These are phyloP conservation scores for Apiospora rasikravindrae DNA, from an alignment of 2,329 filamentous ascomycete species.

Conservation along the genomic window DNA sequence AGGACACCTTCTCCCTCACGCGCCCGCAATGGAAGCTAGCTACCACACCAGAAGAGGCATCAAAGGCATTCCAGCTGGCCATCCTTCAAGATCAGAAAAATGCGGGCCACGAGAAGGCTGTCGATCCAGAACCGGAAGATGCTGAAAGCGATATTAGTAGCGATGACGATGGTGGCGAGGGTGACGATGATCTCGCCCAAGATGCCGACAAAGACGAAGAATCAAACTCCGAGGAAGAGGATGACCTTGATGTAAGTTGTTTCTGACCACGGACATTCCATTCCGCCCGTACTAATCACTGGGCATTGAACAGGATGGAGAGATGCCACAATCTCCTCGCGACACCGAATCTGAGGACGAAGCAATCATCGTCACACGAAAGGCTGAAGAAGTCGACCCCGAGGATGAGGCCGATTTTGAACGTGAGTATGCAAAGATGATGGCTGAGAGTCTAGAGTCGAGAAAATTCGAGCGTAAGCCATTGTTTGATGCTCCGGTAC, in stretches of 20 bases:
- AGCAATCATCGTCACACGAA: constrained; percentile 87
- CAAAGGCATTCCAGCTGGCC: constrained; percentile 83
- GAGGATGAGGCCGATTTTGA: constrained; percentile 98
- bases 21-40: constrained; percentile 93
- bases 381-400: constrained; percentile 88
- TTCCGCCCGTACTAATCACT: not conserved
- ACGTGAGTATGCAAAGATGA: constrained; percentile 96
- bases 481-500: constrained; percentile 95
- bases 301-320: constrained; percentile 48
- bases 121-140: constrained; percentile 77
- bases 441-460: constrained; percentile 95
- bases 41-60: constrained; percentile 80
- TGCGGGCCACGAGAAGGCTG: constrained; percentile 70
- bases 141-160: constrained; percentile 74
- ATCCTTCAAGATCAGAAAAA: constrained; percentile 88
- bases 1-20: constrained; percentile 85
- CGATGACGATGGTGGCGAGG: constrained; percentile 70
- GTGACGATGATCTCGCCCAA: constrained; percentile 61
- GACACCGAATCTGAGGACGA: constrained; percentile 80
- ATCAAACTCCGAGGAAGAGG: constrained; percentile 62
- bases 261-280: not conserved
- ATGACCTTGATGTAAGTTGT: constrained; percentile 61
- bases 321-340: constrained; percentile 52
- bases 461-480: constrained; percentile 95
- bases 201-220: constrained; percentile 66